phyloP scores from a whole-genome alignment of 495 filamentous ascomycete genomes.

The Friedmanniomyces simplex region DNA sequence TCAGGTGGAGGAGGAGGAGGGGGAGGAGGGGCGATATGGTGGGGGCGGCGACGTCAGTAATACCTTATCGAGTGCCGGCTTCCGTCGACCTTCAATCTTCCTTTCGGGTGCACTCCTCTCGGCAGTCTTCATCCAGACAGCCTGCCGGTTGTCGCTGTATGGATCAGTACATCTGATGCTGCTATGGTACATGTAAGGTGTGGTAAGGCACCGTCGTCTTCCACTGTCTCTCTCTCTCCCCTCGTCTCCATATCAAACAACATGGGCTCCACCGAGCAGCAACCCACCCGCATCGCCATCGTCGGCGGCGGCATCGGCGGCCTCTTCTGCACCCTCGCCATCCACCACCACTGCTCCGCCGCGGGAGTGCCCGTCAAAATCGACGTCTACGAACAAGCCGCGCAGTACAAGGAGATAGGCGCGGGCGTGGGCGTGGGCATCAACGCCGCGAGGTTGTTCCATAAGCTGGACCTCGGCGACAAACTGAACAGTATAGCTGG shows the following conservation, averaged over 20 bases:
- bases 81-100: too few relatives aligned
- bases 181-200: too few relatives aligned
- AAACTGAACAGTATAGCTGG: conserved; percentile 16
- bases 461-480: conserved; percentile 16
- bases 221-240: neutral
- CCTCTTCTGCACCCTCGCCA: conserved; percentile 12
- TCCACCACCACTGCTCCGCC: conserved; percentile 17
- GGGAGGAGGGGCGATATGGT: neutral
- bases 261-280: neutral
- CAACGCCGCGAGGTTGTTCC: conserved; percentile 15
- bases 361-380: conserved; percentile 7
- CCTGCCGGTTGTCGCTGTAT: neutral
- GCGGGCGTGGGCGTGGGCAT: conserved; percentile 17
- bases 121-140: neutral
- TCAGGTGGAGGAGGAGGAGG: neutral
- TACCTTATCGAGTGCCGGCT: too few relatives aligned
- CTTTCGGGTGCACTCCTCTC: neutral
- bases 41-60: neutral
- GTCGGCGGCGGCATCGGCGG: conserved; percentile 21
- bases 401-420: conserved; percentile 19
- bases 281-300: conserved; percentile 12
- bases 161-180: too few relatives aligned
- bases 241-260: too few relatives aligned
- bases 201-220: too few relatives aligned
- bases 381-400: conserved; percentile 20